Evolutionary conservation across 108 stramenopile species (phyloP).

Genomic region (Epipyxis sp.): DNA sequence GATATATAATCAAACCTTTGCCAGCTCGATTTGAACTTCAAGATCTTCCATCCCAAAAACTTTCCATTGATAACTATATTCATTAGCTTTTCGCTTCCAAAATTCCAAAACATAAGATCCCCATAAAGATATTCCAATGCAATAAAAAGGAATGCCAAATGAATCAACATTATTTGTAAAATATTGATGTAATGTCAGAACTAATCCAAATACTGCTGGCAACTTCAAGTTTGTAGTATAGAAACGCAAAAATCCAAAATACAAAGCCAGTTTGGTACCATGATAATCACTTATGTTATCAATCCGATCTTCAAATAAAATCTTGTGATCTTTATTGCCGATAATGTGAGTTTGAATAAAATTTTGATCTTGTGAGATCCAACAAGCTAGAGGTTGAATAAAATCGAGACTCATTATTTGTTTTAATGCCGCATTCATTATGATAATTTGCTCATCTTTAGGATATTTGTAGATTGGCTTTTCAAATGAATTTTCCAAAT

Average conservation of each 20-base stretch:
- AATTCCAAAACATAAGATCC: conserved; percentile 46
- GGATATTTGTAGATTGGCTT: no score
- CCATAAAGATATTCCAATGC: conserved; percentile 46
- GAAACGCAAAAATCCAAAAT: background rate
- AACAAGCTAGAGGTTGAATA: no score
- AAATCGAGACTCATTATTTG: no score
- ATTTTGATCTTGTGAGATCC: no score
- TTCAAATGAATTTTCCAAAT: no score
- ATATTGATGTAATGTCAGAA: background rate
- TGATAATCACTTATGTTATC: background rate
- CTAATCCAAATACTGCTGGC: background rate
- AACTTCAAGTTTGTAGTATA: background rate
- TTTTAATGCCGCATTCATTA: no score
- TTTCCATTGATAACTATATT: conserved; percentile 45
- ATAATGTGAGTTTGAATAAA: no score
- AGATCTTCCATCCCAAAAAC: conserved; percentile 47
- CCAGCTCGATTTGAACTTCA: conserved; percentile 19
- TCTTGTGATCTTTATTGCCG: no score
- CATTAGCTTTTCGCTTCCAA: conserved; percentile 48
- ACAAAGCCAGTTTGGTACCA: background rate
- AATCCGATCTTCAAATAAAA: no score
- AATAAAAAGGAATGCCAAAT: conserved; percentile 31
- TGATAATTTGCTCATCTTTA: no score
- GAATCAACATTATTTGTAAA: background rate
- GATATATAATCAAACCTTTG: no score